Conservation (phyloP, 2,329 filamentous ascomycete genomes). For the Akanthomyces lecanii region DNA sequence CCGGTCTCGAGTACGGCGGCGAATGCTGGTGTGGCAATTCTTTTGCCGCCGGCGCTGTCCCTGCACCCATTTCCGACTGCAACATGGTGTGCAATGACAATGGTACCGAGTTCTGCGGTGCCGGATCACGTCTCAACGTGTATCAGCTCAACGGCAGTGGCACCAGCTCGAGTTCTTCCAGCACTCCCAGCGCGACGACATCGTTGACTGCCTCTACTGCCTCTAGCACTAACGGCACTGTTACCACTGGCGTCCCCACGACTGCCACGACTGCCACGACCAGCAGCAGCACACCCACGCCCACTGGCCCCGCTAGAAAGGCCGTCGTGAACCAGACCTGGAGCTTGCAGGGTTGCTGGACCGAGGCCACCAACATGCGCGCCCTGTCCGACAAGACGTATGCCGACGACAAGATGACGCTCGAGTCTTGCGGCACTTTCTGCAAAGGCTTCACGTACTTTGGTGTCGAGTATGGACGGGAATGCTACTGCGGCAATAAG, state of each 20-base stretch:
- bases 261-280: conserved; percentile 20
- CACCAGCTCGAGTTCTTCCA: not conserved
- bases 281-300: conserved; percentile 20
- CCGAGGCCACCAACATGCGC: conserved; percentile 29
- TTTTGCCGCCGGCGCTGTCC: conserved; percentile 26
- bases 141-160: conserved; percentile 26
- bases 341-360: conserved; percentile 35
- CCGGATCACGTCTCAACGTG: conserved; percentile 31
- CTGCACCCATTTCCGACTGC: conserved; percentile 30
- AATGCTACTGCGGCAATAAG: conserved; percentile 37
- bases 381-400: conserved; percentile 28
- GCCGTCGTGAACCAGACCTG: conserved; percentile 25
- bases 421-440: conserved; percentile 30
- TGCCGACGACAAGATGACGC: conserved; percentile 32
- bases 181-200: conserved; percentile 19
- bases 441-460: conserved; percentile 31
- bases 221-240: not conserved
- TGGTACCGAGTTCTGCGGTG: conserved; percentile 35
- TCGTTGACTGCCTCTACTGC: conserved; percentile 18
- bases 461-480: conserved; percentile 33
- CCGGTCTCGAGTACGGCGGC: conserved; percentile 37
- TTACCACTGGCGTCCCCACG: not conserved
- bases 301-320: conserved; percentile 26
- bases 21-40: conserved; percentile 37
- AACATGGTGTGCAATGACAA: conserved; percentile 35